These are phyloP conservation scores for Bothriochloa decipiens DNA, from an alignment of 176 grass and related monocot genomes.

Conservation along the genomic window DNA sequence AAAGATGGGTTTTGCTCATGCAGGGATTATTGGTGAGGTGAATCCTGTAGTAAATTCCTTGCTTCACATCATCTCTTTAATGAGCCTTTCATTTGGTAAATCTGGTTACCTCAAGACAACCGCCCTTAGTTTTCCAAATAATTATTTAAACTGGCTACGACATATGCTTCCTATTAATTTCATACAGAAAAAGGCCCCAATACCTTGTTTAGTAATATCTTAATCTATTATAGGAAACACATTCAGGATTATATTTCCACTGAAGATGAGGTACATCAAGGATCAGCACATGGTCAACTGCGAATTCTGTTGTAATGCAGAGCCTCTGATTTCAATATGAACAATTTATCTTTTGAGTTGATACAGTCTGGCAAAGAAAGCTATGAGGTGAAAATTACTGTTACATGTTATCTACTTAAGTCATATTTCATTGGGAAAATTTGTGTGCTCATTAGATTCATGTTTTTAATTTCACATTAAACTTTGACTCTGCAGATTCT, in stretches of 20 bases:
- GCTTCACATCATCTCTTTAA: conserved; percentile 18
- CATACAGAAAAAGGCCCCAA: neutral
- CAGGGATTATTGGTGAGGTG: conserved; percentile 78
- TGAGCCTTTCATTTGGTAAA: conserved; percentile 39
- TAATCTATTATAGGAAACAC: conserved; percentile 11
- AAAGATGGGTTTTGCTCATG: conserved; percentile 75
- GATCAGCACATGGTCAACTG: neutral
- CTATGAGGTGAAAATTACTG: conserved; percentile 24
- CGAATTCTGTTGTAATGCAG: conserved; percentile 4
- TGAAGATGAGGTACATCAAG: conserved; percentile 31
- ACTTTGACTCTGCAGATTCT: conserved; percentile 24
- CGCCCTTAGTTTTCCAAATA: conserved; percentile 11
- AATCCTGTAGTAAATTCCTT: conserved; percentile 32
- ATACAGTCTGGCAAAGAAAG: conserved; percentile 17
- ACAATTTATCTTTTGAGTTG: conserved; percentile 5
- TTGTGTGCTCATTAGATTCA: neutral
- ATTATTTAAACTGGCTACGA: neutral
- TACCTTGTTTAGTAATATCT: conserved; percentile 32
- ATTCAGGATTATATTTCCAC: conserved; percentile 10
- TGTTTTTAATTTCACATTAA: conserved; percentile 26
- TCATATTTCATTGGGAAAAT: conserved; percentile 22
- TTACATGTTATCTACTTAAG: neutral
- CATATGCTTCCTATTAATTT: conserved; percentile 21
- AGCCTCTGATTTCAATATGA: conserved; percentile 23
- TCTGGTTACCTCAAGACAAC: neutral